Percentiles rank a stretch among this genome's conserved stretches.
Conservation (phyloP, 495 filamentous ascomycete species). For the Aspergillus sclerotiicarbonarius region DNA sequence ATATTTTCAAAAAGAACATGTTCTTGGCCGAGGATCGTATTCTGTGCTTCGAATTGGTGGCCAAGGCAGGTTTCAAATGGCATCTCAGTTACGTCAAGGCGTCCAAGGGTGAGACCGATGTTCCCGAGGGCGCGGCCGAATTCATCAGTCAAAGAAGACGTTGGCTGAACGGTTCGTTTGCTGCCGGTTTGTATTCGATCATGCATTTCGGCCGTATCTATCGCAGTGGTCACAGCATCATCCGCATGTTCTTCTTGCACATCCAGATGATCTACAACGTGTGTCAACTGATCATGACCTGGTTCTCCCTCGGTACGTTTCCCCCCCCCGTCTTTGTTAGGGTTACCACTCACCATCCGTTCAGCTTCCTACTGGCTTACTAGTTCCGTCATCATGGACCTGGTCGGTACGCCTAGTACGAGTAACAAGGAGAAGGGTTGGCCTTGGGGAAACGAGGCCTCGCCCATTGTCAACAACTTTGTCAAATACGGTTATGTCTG, state of each 20-base stretch:
- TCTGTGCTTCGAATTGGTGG: conserved; percentile 96
- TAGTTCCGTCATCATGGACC: conserved; percentile 92
- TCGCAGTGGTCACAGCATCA: conserved; percentile 89
- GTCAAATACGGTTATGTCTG: conserved; percentile 90
- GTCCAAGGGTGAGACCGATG: conserved; percentile 97
- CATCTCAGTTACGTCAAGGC: conserved; percentile 97
- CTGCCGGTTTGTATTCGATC: conserved; percentile 90
- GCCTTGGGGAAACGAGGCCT: conserved; percentile 82
- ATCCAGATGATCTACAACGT: conserved; percentile 93
- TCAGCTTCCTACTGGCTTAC: conserved; percentile 87
- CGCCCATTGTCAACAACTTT: conserved; percentile 86
- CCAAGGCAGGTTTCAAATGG: conserved; percentile 98
- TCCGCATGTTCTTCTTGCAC: conserved; percentile 97
- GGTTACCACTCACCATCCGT: conserved; percentile 9
- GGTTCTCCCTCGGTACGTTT: conserved; percentile 83
- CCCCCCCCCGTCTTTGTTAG: background rate
- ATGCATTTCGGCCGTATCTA: conserved; percentile 99
- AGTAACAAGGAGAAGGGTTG: conserved; percentile 47
- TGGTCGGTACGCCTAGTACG: conserved; percentile 70
- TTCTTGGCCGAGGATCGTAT: conserved; percentile 99
- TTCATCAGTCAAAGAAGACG: conserved; percentile 95
- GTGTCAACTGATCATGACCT: conserved; percentile 82
- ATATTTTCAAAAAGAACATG: conserved; percentile 99
- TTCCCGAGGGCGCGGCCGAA: conserved; percentile 91
- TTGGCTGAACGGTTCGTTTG: conserved; percentile 98